Evolutionary conservation across 225 moss, liverwort and hornwort species (phyloP), one percentile per base, ranked within the genome.

Genomic region (Polytrichum formosum): DNA sequence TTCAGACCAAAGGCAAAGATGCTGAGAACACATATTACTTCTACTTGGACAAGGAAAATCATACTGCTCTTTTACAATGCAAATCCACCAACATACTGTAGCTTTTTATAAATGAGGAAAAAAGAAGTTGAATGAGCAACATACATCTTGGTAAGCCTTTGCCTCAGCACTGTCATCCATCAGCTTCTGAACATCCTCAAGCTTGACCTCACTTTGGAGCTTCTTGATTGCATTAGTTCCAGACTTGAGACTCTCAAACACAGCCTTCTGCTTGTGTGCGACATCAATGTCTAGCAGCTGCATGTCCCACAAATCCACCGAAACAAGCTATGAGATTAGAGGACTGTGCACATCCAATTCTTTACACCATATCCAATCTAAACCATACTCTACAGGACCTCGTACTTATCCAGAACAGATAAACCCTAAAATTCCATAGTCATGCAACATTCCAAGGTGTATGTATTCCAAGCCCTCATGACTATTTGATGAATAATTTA

Each of bases 161-260:
- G 98, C 92, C 78, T 98, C 98, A 16, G 74, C 98, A 22, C 87
- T 62, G 33, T 98, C 90, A 33, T 98, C 98, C 88, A 94, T 84
- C 60, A 98, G 88, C 77, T 86, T 92, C 68, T 94, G 88, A 72
- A 98, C 88, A 79, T 98, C 98, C 55, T 98, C 94, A 27, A 94
- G 66, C 30, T 81, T 87, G 72, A 98, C 74, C 82, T 92, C 90
- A 73, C 83, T 91, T 53, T 94, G 98, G 0, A 98, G 83, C 80
- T 92, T 84, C 84, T 85, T 79, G 66, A 98, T 84, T 72, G 98
- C 92, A 69, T 74, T 89, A 25, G 87, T 86, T 23, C 98, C 98
- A 70, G 74, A 82, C 76, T 89, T 90, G 6, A 98, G 85, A 55
- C 92, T 92, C 54, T 94, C 94, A 73, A 90, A 92, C 22, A 98